Evolutionary conservation across 805 yeast species (phyloP).

Genomic region (Candida nonsorbophila): DNA sequence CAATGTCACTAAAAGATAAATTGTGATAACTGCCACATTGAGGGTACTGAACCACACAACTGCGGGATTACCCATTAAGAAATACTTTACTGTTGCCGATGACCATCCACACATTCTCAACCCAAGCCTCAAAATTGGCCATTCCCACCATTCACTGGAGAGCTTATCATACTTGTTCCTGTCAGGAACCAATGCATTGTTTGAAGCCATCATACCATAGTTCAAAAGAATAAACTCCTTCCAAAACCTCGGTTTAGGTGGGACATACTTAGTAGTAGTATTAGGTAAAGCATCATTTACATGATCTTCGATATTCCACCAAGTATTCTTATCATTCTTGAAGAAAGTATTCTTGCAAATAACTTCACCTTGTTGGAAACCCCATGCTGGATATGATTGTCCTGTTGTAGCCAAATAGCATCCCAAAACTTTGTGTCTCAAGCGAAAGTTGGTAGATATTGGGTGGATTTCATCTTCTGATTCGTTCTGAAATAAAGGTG

Average conservation of each 20-base stretch:
- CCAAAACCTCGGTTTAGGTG: constrained; percentile 49
- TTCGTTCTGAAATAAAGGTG: constrained; percentile 42
- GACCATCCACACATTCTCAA: constrained; percentile 75
- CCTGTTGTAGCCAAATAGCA: constrained; percentile 80
- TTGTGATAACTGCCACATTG: constrained; percentile 15
- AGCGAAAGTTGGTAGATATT: constrained; percentile 67
- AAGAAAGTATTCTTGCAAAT: constrained; percentile 55
- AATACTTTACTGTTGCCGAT: constrained; percentile 53
- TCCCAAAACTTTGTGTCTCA: constrained; percentile 56
- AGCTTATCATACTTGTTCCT: constrained; percentile 66
- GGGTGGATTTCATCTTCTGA: constrained; percentile 56
- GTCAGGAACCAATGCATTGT: constrained; percentile 78
- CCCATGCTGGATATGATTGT: constrained; percentile 70
- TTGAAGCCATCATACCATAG: constrained; percentile 85
- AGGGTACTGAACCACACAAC: constrained; percentile 55
- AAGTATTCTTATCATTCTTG: constrained; percentile 54
- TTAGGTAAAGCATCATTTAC: constrained; percentile 40
- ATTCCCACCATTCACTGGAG: constrained; percentile 78
- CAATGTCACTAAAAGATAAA: constrained; percentile 13
- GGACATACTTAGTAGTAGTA: constrained; percentile 25
- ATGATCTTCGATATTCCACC: constrained; percentile 82
- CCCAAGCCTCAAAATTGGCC: constrained; percentile 79
- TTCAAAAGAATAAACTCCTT: constrained; percentile 72
- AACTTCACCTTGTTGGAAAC: constrained; percentile 78
- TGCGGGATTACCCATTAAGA: constrained; percentile 70